A percentile compares a stretch with the other conserved stretches of the same genome.
phyloP scores from a whole-genome alignment of 805 yeast species.

The Suhomyces sp. region DNA sequence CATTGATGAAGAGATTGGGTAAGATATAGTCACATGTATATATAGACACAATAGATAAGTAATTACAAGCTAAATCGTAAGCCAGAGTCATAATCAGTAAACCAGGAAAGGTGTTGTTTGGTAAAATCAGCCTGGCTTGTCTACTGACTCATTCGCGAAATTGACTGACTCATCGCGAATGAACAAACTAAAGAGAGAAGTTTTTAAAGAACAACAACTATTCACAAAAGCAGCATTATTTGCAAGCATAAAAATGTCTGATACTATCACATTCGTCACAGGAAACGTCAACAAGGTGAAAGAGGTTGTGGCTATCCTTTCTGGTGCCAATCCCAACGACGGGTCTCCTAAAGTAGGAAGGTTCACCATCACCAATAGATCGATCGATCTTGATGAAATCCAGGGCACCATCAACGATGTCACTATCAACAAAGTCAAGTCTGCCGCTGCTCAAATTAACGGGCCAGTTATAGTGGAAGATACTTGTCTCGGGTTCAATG shows the following conservation, averaged over 20 bases:
- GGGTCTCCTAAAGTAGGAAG: slow-evolving; percentile 39
- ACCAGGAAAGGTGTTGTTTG: background rate
- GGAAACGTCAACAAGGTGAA: slow-evolving; percentile 86
- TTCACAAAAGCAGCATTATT: too few species aligned
- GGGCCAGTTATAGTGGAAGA: slow-evolving; percentile 96
- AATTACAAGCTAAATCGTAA: background rate
- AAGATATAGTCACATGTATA: slow-evolving; percentile 24
- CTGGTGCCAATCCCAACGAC: slow-evolving; percentile 27
- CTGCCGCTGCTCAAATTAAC: slow-evolving; percentile 59
- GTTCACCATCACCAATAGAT: slow-evolving; percentile 54
- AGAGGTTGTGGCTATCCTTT: slow-evolving; percentile 77
- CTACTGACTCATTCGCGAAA: background rate
- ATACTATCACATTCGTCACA: slow-evolving; percentile 65
- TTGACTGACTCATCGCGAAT: background rate
- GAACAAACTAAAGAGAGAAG: background rate
- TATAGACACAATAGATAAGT: background rate
- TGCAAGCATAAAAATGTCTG: slow-evolving; percentile 11
- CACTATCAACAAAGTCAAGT: slow-evolving; percentile 71
- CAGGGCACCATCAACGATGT: slow-evolving; percentile 87
- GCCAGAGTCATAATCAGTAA: background rate
- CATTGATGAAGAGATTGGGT: slow-evolving; percentile 69
- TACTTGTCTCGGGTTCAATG: slow-evolving; percentile 82
- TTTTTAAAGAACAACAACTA: background rate
- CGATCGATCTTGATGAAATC: slow-evolving; percentile 82
- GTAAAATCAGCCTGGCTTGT: background rate